These are phyloP conservation scores for Gremmenia infestans DNA, from an alignment of 2,329 filamentous ascomycete species.

Conservation along the genomic window DNA sequence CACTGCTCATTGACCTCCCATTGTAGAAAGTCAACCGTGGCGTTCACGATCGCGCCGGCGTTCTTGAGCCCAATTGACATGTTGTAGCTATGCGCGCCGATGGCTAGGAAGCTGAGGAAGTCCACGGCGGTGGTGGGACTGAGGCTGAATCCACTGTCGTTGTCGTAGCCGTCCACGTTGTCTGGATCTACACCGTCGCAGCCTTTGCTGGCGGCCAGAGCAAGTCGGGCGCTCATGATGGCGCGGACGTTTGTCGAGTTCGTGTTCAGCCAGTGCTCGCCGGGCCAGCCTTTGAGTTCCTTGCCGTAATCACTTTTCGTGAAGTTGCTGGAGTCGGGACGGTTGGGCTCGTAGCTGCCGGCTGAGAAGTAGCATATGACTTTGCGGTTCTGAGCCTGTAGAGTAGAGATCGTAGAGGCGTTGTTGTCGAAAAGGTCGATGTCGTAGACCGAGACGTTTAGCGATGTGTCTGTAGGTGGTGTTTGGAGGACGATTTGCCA, in stretches of 20 bases:
- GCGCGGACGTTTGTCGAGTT: constrained; percentile 49
- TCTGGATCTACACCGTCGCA: constrained; percentile 66
- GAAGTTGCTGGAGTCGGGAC: constrained; percentile 51
- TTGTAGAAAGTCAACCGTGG: constrained; percentile 46
- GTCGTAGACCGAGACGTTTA: constrained; percentile 32
- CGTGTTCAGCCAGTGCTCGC: constrained; percentile 63
- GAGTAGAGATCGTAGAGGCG: constrained; percentile 37
- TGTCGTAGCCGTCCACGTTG: constrained; percentile 63
- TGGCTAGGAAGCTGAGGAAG: constrained; percentile 56
- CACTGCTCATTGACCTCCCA: constrained; percentile 70
- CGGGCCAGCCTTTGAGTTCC: constrained; percentile 55
- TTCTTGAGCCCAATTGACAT: constrained; percentile 66
- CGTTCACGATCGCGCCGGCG: constrained; percentile 51
- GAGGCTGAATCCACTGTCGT: constrained; percentile 58
- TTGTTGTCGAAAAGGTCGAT: constrained; percentile 41
- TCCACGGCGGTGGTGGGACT: constrained; percentile 50
- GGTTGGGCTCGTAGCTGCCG: constrained; percentile 60
- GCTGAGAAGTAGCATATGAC: constrained; percentile 73
- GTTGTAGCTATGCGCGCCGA: constrained; percentile 46
- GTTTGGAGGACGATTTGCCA: constrained; percentile 6
- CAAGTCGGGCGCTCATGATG: constrained; percentile 59
- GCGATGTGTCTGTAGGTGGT: constrained; percentile 5
- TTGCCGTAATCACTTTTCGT: constrained; percentile 49
- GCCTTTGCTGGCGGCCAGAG: constrained; percentile 53
- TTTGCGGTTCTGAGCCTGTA: constrained; percentile 48